Evolutionary conservation across 2,329 filamentous ascomycete genomes (phyloP), one percentile per base, ranked within the genome.

Genomic region (Fusarium globosum): DNA sequence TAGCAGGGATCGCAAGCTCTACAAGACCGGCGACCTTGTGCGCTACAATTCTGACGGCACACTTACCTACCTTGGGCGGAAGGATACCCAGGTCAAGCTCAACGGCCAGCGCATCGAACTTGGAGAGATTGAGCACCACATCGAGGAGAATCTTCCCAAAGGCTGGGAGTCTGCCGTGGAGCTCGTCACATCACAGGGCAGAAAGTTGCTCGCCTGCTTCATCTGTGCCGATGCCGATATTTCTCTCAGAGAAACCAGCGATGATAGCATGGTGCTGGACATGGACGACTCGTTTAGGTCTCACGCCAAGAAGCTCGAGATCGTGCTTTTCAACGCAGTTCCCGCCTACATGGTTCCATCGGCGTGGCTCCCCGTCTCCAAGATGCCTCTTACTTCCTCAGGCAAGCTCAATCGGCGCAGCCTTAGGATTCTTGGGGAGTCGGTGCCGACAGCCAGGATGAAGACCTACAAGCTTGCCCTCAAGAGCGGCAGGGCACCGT

Each of bases 11-110:
- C 53, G 15, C 49, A 76, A 60, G 16, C 63, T 84, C 3, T 88
- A 87, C 74, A 84, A 83, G 52, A 87, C 86, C 1, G 87, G 86
- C 4, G 87, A 88, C 66, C 77, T 88, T 7, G 86, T 81, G 6
- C 78, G 78, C 39, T 86, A 86, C 35, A 79, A 83, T 35, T 76
- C 78, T 0, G 83, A 87, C 49, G 84, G 85, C 2, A 79, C 78
- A 6, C 76, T 88, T 9, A 76, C 81, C 0, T 87, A 84, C 49
- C 69, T 88, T 28, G 88, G 88, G 26, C 81, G 89, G 6, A 88
- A 88, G 65, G 89, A 91, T 69, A 84, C 83, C 0, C 89, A 91
- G 74, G 84, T 91, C 41, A 91, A 91, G 78, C 79, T 91, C 9
- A 84, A 86, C 20, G 91, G 91, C 11, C 89, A 86, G 67, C 80